phyloP scores from a whole-genome alignment of 2,329 filamentous ascomycete genomes.

The Coniochaeta sp. region DNA sequence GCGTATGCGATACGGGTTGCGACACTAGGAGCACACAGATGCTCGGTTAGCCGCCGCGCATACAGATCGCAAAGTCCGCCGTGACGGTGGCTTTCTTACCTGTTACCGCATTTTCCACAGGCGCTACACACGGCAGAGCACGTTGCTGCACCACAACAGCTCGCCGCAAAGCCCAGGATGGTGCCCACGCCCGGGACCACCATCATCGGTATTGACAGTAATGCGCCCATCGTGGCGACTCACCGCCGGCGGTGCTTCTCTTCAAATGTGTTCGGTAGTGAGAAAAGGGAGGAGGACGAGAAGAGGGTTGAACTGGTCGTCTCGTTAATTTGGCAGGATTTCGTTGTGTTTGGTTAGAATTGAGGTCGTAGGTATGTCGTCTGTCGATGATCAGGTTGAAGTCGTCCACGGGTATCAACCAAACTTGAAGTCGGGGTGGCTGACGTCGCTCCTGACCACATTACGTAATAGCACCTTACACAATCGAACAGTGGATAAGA shows the following conservation, averaged over 20 bases:
- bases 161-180: slow-evolving; percentile 69
- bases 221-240: slow-evolving; percentile 65
- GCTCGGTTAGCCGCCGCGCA: slow-evolving; percentile 4
- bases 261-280: neutral
- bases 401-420: too few species aligned
- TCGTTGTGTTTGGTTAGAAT: too few species aligned
- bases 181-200: slow-evolving; percentile 80
- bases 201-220: slow-evolving; percentile 83
- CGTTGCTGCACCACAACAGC: slow-evolving; percentile 93
- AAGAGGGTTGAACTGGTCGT: neutral
- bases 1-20: slow-evolving; percentile 96
- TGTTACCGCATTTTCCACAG: slow-evolving; percentile 95
- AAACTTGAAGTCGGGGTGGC: too few species aligned
- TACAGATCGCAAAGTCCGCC: too few species aligned
- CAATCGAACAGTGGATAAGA: too few species aligned
- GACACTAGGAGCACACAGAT: slow-evolving; percentile 50
- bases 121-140: slow-evolving; percentile 94
- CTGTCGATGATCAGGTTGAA: too few species aligned
- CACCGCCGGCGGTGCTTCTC: neutral
- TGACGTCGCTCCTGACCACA: too few species aligned
- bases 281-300: neutral
- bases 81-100: slow-evolving; percentile 50
- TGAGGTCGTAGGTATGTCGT: too few species aligned
- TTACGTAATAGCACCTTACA: too few species aligned
- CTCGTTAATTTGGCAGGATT: too few species aligned